These are phyloP conservation scores for Eutypella sp. DNA, from an alignment of 2,329 filamentous ascomycete species.

Conservation along the genomic window DNA sequence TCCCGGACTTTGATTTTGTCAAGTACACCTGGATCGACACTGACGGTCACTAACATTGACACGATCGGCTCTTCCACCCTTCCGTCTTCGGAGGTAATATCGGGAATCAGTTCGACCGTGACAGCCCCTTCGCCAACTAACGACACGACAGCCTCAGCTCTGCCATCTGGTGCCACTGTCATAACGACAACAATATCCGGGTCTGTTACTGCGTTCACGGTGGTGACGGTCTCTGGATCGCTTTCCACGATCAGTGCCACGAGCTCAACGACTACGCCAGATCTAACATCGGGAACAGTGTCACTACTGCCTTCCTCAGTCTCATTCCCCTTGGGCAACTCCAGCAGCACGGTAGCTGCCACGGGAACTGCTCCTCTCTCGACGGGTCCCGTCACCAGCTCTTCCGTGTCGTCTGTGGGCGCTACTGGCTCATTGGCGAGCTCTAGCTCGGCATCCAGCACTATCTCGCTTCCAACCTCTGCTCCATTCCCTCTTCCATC, in stretches of 20 bases:
- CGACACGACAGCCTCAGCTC: neutral
- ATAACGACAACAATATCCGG: neutral
- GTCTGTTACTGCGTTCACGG: neutral
- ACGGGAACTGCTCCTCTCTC: neutral
- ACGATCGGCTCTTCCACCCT: too few species aligned
- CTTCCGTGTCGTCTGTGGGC: neutral
- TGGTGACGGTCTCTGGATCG: neutral
- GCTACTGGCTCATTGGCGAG: too few species aligned
- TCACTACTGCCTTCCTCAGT: neutral
- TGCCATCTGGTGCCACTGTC: neutral
- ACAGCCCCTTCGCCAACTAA: neutral
- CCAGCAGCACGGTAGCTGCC: neutral
- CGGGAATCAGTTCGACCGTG: too few species aligned
- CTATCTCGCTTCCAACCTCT: neutral
- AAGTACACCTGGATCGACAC: too few species aligned
- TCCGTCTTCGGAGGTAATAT: too few species aligned
- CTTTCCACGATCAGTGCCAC: neutral
- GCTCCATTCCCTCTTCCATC: neutral
- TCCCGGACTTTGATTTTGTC: neutral
- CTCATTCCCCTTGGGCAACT: neutral
- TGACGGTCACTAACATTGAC: too few species aligned
- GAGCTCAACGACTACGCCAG: neutral
- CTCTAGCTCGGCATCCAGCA: neutral
- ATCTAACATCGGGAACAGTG: neutral
- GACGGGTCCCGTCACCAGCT: neutral